These are phyloP conservation scores for Gossypium mustelinum DNA, from an alignment of 345 rosid species.

Conservation along the genomic window DNA sequence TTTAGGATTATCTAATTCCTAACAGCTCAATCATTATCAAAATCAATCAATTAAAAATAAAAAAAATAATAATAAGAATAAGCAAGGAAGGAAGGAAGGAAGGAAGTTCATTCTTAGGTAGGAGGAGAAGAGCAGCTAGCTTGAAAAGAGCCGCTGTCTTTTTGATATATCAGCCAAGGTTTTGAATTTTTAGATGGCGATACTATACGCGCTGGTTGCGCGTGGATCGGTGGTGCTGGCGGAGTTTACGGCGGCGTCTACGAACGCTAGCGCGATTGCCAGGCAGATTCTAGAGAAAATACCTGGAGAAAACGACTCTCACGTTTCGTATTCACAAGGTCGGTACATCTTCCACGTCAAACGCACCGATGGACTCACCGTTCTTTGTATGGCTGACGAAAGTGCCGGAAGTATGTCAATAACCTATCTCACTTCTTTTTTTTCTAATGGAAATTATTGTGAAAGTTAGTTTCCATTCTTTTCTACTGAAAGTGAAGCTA, in stretches of 20 bases:
- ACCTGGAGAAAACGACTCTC: slow-evolving; percentile 65
- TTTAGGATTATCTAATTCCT: too few relatives aligned
- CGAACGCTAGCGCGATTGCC: slow-evolving; percentile 81
- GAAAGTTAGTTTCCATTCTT: too few relatives aligned
- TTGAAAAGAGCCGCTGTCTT: neutral
- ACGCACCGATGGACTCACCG: slow-evolving; percentile 97
- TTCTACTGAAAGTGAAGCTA: neutral
- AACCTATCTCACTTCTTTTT: neutral
- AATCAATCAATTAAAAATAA: too few relatives aligned
- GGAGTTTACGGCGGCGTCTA: slow-evolving; percentile 67
- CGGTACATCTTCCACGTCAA: slow-evolving; percentile 87
- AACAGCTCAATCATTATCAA: too few relatives aligned
- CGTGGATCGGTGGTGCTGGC: slow-evolving; percentile 90
- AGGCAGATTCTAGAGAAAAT: slow-evolving; percentile 75
- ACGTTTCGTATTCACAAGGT: slow-evolving; percentile 89
- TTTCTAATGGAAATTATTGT: neutral
- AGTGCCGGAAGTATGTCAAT: slow-evolving; percentile 66
- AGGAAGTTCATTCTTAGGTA: neutral
- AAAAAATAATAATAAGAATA: too few relatives aligned
- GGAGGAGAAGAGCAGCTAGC: neutral
- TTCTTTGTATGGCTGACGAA: slow-evolving; percentile 96
- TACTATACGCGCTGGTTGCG: slow-evolving; percentile 83
- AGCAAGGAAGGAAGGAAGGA: neutral
- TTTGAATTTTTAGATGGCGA: slow-evolving; percentile 41
- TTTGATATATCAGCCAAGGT: neutral